These are phyloP conservation scores for Fusarium napiforme DNA, from an alignment of 2,329 filamentous ascomycete genomes.

Conservation along the genomic window DNA sequence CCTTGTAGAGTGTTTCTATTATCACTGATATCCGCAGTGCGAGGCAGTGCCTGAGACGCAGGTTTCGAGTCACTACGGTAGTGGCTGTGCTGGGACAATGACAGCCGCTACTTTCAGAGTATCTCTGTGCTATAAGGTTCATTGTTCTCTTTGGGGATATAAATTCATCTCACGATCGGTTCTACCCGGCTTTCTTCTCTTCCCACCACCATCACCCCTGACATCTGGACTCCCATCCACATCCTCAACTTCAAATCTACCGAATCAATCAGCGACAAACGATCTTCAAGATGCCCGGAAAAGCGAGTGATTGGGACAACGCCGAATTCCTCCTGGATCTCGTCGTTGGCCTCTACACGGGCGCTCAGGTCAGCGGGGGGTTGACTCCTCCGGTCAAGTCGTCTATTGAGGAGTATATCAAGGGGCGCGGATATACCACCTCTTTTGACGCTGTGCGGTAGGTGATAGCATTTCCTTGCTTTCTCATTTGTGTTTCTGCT, in stretches of 20 bases:
- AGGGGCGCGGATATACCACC: conserved; percentile 48
- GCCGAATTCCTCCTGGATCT: conserved; percentile 50
- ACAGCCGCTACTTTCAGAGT: neutral
- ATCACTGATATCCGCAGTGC: neutral
- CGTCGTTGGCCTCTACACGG: conserved; percentile 48
- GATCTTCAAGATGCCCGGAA: conserved; percentile 34
- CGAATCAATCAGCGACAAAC: neutral
- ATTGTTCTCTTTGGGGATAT: conserved; percentile 1
- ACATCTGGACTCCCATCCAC: neutral
- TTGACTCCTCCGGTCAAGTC: conserved; percentile 47
- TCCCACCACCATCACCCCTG: neutral
- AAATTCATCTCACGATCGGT: neutral
- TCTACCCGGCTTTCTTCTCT: neutral
- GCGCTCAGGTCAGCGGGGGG: conserved; percentile 40
- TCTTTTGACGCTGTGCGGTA: conserved; percentile 61
- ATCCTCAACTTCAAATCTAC: neutral
- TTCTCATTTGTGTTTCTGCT: neutral
- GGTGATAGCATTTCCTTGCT: conserved; percentile 27
- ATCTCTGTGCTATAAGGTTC: neutral
- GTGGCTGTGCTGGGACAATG: neutral
- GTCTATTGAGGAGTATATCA: conserved; percentile 49
- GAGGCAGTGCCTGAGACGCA: neutral
- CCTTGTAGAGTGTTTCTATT: neutral
- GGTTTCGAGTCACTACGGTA: neutral
- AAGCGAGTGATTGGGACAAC: conserved; percentile 47